Conservation (phyloP, 2,329 filamentous ascomycete species). For the Pseudodiploospora longispora region DNA sequence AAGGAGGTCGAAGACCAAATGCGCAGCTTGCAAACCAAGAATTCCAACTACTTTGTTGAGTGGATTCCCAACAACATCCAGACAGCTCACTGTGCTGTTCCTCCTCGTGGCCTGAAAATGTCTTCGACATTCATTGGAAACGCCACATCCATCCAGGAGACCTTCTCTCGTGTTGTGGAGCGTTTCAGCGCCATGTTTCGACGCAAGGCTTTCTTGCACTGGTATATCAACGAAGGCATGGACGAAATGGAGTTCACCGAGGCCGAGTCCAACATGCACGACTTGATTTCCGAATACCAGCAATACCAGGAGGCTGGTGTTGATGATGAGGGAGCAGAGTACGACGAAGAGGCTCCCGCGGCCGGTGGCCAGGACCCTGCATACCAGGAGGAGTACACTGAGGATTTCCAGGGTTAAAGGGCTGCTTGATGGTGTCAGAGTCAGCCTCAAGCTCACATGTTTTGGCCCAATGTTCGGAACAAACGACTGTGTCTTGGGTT, state of each 20-base stretch:
- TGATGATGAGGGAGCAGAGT: conserved; percentile 95
- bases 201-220: conserved; percentile 99
- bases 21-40: conserved; percentile 99
- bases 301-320: conserved; percentile 99
- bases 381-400: too few relatives aligned
- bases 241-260: conserved; percentile 99
- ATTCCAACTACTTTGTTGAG: conserved; percentile 98
- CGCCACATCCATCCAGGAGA: conserved; percentile 99
- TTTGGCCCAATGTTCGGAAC: too few relatives aligned
- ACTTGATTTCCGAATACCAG: conserved; percentile 98
- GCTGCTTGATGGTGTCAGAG: too few relatives aligned
- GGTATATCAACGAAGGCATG: conserved; percentile 99
- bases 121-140: conserved; percentile 98
- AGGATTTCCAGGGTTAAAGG: too few relatives aligned
- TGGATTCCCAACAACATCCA: conserved; percentile 99
- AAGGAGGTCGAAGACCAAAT: conserved; percentile 99
- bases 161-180: conserved; percentile 99
- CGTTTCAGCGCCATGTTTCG: conserved; percentile 99
- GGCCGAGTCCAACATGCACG: conserved; percentile 99
- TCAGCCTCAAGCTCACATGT: too few relatives aligned
- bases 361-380: too few relatives aligned
- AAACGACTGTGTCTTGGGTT: too few relatives aligned
- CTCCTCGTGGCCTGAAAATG: conserved; percentile 97
- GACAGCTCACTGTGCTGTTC: conserved; percentile 98
- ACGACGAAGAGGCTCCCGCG: conserved; percentile 70